phyloP scores from a whole-genome alignment of 1,284 basidiomycete genomes.

The Amylostereum areolatum region DNA sequence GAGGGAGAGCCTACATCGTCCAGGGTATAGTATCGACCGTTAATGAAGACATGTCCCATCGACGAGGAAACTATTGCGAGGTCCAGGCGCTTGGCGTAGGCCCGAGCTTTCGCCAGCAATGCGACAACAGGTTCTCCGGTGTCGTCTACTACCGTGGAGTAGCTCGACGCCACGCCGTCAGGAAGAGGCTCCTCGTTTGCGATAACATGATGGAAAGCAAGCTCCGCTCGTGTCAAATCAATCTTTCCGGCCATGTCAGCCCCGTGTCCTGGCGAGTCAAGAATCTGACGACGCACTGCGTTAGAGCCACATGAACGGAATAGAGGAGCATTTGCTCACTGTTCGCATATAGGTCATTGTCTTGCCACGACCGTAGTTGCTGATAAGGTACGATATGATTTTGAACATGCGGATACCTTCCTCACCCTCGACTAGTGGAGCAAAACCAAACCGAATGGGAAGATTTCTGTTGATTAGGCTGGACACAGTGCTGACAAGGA shows the following conservation, averaged over 20 bases:
- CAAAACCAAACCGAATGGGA: constrained; percentile 80
- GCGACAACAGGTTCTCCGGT: constrained; percentile 18
- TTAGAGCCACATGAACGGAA: constrained; percentile 23
- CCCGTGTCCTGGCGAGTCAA: not conserved
- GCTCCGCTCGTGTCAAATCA: constrained; percentile 27
- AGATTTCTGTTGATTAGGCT: constrained; percentile 67
- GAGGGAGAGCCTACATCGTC: constrained; percentile 52
- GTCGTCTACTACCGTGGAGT: constrained; percentile 28
- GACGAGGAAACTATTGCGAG: constrained; percentile 29
- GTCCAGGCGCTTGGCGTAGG: constrained; percentile 52
- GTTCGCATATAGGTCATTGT: constrained; percentile 52
- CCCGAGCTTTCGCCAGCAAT: constrained; percentile 35
- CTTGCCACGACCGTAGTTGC: constrained; percentile 55
- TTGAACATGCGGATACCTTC: constrained; percentile 67
- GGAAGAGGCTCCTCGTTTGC: constrained; percentile 15
- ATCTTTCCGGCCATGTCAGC: constrained; percentile 28
- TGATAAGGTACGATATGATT: constrained; percentile 62
- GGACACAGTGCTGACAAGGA: constrained; percentile 58
- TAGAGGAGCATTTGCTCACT: not conserved
- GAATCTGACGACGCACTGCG: not conserved
- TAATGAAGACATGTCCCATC: constrained; percentile 74
- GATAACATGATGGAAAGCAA: constrained; percentile 19
- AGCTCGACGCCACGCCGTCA: constrained; percentile 6
- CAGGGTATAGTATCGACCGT: constrained; percentile 75
- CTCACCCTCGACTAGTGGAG: constrained; percentile 61